Base-by-base conservation (phyloP, 2,329 filamentous ascomycete genomes). In the Ustulina deusta region DNA sequence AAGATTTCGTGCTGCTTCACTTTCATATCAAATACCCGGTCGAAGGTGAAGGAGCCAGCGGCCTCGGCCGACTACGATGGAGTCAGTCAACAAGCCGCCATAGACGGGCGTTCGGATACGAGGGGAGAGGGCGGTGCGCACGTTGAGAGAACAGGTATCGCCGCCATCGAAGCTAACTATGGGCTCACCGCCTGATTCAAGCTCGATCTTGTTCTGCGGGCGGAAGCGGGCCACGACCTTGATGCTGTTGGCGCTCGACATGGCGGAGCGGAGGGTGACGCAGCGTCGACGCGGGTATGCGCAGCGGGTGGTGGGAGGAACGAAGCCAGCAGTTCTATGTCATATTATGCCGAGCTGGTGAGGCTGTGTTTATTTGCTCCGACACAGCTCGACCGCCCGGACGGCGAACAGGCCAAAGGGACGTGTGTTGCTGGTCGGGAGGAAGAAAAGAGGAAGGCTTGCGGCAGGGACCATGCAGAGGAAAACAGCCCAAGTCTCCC, bases 141-240 rank as follows among this genome's bases (percentile, higher is more conserved):
- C 94, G 77, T 92, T 91, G 79, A 98, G 84, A 65, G 84, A 87
- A 83, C 94, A 97, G 78, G 94, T 97, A 79, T 98, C 95, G 64
- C 94, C 91, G 74, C 91, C 90, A 79, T 93, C 90, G 81, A 99
- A 98, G 57, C 87, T 84, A 71, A 99, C 96, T 74, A 99, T 95
- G 71, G 94, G 92, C 82, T 96, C 91, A 81, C 95, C 95, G 80
- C 94, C 94, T 78, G 91, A 94, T 69, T 91, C 90, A 79, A 97
- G 86, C 85, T 99, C 96, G 81, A 96, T 83, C 84, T 93, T 93
- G 86, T 99, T 99, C 83, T 97, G 95, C 76, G 96, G 96, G 79
- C 96, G 90, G 84, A 99, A 99, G 78, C 96, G 93, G 85, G 95
- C 95, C 81, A 99, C 94, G 80, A 99, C 96, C 93, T 88, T 91